Evolutionary conservation across 2,329 filamentous ascomycete species (phyloP).

Genomic region (Colletotrichum phormii): DNA sequence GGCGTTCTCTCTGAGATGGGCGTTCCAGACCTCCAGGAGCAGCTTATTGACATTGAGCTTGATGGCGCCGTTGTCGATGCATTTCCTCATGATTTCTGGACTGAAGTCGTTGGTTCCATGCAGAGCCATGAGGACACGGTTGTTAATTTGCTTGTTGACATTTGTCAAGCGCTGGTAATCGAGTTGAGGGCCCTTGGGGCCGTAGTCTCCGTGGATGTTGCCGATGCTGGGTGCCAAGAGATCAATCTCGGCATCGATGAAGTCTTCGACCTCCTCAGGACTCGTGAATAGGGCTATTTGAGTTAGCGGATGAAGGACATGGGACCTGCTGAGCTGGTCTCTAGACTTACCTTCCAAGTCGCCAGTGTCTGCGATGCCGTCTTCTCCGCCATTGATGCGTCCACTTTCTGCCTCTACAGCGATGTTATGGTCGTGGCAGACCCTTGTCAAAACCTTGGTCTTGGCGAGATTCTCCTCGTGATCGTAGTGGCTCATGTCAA

Average conservation of each 20-base stretch:
- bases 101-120: constrained; percentile 41
- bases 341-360: constrained; percentile 53
- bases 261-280: constrained; percentile 75
- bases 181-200: constrained; percentile 70
- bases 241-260: constrained; percentile 78
- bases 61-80: constrained; percentile 36
- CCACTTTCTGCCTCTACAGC: constrained; percentile 77
- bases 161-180: constrained; percentile 66
- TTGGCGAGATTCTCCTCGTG: constrained; percentile 75
- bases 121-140: constrained; percentile 36
- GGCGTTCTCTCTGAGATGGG: constrained; percentile 37
- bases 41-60: constrained; percentile 39
- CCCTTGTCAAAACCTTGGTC: constrained; percentile 70
- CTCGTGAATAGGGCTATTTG: constrained; percentile 64
- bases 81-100: constrained; percentile 33
- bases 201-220: constrained; percentile 82
- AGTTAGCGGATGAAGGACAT: background rate
- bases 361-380: constrained; percentile 74
- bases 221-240: constrained; percentile 81
- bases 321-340: rapidly evolving
- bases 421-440: constrained; percentile 72
- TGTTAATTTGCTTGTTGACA: constrained; percentile 45
- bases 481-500: constrained; percentile 81
- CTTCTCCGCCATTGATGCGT: constrained; percentile 73
- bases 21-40: constrained; percentile 17